Conservation (phyloP, 495 filamentous ascomycete genomes). For the Astrothelium subdiscretum region DNA sequence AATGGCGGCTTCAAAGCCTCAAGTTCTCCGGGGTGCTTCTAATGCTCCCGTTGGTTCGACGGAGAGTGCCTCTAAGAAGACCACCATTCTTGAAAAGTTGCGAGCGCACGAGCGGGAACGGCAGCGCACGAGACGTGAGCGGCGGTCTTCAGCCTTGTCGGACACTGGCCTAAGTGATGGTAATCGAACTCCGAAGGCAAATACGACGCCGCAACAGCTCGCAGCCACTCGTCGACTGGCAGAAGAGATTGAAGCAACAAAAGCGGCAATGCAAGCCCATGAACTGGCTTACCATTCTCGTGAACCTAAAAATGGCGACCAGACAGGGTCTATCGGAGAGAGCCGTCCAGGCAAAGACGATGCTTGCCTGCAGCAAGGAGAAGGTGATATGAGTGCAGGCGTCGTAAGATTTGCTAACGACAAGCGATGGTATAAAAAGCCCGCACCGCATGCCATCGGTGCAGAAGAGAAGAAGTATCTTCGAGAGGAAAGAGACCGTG, state of each 20-base stretch:
- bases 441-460: conserved; percentile 19
- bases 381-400: conserved; percentile 27
- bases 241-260: background rate
- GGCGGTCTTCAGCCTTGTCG: background rate
- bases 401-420: conserved; percentile 22
- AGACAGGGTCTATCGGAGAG: background rate
- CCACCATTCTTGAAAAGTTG: background rate
- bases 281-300: background rate
- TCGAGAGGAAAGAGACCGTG: conserved; percentile 21
- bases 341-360: background rate
- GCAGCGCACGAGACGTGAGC: background rate
- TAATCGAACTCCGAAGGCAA: background rate
- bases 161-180: background rate
- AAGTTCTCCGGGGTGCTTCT: background rate
- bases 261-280: background rate
- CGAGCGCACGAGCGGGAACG: background rate
- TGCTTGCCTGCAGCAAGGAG: conserved; percentile 34
- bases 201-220: background rate
- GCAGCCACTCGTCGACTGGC: background rate
- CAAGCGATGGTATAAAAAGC: conserved; percentile 26
- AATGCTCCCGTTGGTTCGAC: background rate
- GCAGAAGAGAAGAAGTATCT: conserved; percentile 15
- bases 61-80: background rate
- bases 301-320: background rate
- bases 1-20: background rate